Conservation (phyloP, 345 rosid species). For the Moricandia moricandioides region DNA sequence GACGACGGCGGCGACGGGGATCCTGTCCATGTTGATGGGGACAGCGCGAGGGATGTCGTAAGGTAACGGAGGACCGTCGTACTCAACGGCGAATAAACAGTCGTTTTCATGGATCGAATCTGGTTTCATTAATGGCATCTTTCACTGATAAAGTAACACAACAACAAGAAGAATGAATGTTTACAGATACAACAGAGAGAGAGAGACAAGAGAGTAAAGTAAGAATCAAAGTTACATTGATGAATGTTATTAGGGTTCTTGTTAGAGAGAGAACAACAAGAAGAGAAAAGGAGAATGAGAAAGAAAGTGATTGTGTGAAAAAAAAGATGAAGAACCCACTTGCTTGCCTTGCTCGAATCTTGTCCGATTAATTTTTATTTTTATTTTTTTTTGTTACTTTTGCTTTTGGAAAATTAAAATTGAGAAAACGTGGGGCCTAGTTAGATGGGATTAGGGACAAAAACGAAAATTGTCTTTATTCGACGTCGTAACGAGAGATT, state of each 20-base stretch:
- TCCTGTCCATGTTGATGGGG: slow-evolving; percentile 77
- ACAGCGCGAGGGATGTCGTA: slow-evolving; percentile 84
- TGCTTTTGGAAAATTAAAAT: background rate
- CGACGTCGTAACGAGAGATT: slow-evolving; percentile 33
- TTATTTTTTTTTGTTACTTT: background rate
- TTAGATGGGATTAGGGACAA: slow-evolving; percentile 19
- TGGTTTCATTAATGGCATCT: slow-evolving; percentile 37
- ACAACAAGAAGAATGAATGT: background rate
- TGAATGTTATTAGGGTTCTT: slow-evolving; percentile 25
- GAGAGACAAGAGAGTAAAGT: background rate
- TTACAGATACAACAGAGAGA: background rate
- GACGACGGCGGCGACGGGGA: slow-evolving; percentile 96
- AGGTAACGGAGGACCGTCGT: slow-evolving; percentile 79
- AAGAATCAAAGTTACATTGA: background rate
- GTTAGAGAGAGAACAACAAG: background rate
- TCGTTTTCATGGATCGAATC: slow-evolving; percentile 41
- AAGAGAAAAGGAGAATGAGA: background rate
- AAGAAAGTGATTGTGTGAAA: slow-evolving; percentile 26
- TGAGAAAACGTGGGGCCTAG: slow-evolving; percentile 20
- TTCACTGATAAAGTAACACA: background rate
- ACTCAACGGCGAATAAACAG: slow-evolving; percentile 82
- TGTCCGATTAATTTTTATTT: slow-evolving; percentile 18
- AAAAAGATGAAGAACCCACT: slow-evolving; percentile 24
- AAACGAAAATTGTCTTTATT: slow-evolving; percentile 16
- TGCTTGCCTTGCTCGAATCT: slow-evolving; percentile 30